Evolutionary conservation across 192 early-diverging fungal species (phyloP).

Genomic region (Coemansia sp.): DNA sequence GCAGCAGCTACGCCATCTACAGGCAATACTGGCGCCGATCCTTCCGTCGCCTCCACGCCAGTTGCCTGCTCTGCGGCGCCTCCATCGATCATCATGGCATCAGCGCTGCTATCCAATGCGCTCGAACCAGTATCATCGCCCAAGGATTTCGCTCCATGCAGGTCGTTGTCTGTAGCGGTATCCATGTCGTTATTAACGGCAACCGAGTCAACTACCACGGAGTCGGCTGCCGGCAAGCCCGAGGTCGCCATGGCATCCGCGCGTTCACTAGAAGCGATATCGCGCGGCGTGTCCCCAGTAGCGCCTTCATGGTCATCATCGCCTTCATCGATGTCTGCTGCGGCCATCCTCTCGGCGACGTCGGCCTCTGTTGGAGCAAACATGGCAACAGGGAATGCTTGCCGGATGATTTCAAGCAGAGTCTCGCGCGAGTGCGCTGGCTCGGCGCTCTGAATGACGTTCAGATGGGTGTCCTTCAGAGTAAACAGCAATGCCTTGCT

Average conservation of each 20-base stretch:
- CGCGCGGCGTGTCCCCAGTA: not conserved
- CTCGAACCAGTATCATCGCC: not conserved
- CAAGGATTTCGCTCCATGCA: not conserved
- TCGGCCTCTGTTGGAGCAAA: conserved; percentile 32
- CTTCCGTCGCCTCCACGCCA: not conserved
- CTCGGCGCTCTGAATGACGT: conserved; percentile 16
- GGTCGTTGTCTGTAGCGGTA: too few species aligned
- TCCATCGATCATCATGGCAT: not conserved
- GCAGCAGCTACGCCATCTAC: not conserved
- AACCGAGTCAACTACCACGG: not conserved
- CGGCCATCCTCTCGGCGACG: conserved; percentile 53
- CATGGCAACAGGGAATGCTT: conserved; percentile 32
- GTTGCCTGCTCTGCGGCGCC: not conserved
- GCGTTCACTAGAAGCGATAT: not conserved
- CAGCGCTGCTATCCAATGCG: not conserved
- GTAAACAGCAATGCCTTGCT: conserved; percentile 90
- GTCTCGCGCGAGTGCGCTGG: conserved; percentile 30
- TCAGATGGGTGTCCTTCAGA: conserved; percentile 75
- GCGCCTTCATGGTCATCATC: conserved; percentile 4
- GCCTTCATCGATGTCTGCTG: conserved; percentile 20
- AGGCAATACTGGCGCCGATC: not conserved
- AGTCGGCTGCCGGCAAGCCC: not conserved
- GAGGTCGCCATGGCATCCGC: not conserved
- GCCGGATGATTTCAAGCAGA: conserved; percentile 36
- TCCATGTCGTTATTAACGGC: not conserved